These are phyloP conservation scores for Dillenia suffruticosa DNA, from an alignment of 164 flowering plant genomes.

Conservation along the genomic window DNA sequence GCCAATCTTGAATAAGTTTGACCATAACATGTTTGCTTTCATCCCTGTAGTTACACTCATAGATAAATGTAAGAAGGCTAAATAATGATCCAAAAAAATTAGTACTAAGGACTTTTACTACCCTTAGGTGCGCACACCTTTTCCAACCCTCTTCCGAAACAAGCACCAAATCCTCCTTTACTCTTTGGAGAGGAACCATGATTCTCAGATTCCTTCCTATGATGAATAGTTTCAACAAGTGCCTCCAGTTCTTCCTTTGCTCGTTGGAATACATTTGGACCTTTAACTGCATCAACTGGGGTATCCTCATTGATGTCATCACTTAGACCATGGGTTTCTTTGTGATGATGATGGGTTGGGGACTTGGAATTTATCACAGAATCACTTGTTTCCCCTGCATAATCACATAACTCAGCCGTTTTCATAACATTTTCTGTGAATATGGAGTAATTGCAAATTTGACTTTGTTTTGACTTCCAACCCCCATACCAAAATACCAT, in stretches of 20 bases:
- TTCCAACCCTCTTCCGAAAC: slow-evolving; percentile 24
- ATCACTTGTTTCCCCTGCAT: too few species aligned
- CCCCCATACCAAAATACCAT: too few species aligned
- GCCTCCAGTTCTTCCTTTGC: slow-evolving; percentile 42
- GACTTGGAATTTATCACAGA: too few species aligned
- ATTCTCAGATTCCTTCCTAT: neutral
- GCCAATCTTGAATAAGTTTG: too few species aligned
- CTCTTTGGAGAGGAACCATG: slow-evolving; percentile 13
- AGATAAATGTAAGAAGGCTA: too few species aligned
- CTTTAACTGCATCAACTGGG: slow-evolving; percentile 30
- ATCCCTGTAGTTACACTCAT: too few species aligned
- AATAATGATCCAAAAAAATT: too few species aligned
- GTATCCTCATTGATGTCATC: slow-evolving; percentile 37
- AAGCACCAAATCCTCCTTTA: slow-evolving; percentile 18
- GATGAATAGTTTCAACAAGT: slow-evolving; percentile 22
- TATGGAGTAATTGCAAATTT: too few species aligned
- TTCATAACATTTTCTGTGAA: too few species aligned
- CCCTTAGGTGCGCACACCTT: slow-evolving; percentile 21
- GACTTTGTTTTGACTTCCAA: too few species aligned
- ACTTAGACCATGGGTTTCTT: slow-evolving; percentile 40
- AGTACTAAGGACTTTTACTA: slow-evolving; percentile 1
- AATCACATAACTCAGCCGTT: too few species aligned
- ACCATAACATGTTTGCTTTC: too few species aligned
- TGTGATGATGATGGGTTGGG: slow-evolving; percentile 15
- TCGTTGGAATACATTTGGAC: slow-evolving; percentile 35